These are phyloP conservation scores for Yarrowia deformans DNA, from an alignment of 805 yeast species.

Conservation along the genomic window DNA sequence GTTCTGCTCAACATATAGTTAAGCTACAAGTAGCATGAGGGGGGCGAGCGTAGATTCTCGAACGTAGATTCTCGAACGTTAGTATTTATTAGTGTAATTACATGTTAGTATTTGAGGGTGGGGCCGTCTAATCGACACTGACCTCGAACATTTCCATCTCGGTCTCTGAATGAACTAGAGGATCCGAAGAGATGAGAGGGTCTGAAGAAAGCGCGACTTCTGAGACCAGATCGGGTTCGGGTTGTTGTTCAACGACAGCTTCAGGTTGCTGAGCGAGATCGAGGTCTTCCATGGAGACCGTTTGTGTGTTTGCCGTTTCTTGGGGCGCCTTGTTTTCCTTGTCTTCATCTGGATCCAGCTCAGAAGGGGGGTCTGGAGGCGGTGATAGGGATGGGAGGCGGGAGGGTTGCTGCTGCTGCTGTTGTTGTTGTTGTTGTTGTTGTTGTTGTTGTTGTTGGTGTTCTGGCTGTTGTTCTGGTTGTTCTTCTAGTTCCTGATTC, in stretches of 20 bases:
- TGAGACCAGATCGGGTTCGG: neutral
- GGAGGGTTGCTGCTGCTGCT: neutral
- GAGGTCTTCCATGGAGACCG: conserved; percentile 6
- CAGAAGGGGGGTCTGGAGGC: conserved; percentile 1
- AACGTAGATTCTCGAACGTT: neutral
- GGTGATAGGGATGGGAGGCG: neutral
- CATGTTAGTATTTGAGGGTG: conserved; percentile 8
- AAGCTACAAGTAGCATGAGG: conserved; percentile 1
- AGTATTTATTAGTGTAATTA: conserved; percentile 19
- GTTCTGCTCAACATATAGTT: conserved; percentile 21
- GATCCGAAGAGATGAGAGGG: conserved; percentile 13
- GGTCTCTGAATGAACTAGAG: neutral
- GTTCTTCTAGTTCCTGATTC: neutral
- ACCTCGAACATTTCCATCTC: conserved; percentile 19
- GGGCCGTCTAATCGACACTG: neutral
- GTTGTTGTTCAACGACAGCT: neutral
- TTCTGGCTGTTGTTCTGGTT: neutral
- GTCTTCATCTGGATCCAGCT: conserved; percentile 18
- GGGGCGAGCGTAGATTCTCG: neutral
- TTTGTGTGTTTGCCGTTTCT: neutral
- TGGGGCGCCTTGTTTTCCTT: conserved; percentile 13
- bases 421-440: neutral
- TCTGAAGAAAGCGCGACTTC: conserved; percentile 5
- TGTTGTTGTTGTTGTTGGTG: neutral
- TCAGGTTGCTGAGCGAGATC: neutral